Conservation (phyloP, 1,284 basidiomycete species). For the Phellopilus nigrolimitatus region DNA sequence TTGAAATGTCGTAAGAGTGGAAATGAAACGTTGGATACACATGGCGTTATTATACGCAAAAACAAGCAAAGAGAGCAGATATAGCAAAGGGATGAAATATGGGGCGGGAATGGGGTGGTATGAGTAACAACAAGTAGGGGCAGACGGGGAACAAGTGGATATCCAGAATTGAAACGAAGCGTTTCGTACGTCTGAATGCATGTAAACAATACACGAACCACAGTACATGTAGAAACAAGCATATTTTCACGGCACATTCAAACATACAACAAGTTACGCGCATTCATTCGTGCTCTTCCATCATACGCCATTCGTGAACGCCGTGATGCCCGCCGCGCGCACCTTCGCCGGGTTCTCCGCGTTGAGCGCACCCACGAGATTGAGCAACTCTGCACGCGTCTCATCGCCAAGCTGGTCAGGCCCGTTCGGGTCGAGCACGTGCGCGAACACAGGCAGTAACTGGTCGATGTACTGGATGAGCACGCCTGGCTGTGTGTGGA, state of each 20-base stretch:
- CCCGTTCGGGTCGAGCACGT: conserved; percentile 74
- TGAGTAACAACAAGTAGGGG: neutral
- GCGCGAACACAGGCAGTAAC: conserved; percentile 78
- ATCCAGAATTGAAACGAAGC: neutral
- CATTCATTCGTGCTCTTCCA: neutral
- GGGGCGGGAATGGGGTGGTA: no score
- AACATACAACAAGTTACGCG: neutral
- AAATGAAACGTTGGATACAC: no score
- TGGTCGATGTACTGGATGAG: conserved; percentile 79
- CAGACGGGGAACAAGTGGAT: neutral
- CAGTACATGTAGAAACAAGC: neutral
- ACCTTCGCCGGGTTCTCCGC: conserved; percentile 70
- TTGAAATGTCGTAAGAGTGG: neutral
- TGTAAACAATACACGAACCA: neutral
- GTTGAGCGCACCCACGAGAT: conserved; percentile 74
- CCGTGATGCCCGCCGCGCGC: conserved; percentile 64
- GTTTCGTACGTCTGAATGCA: neutral
- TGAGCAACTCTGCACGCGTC: conserved; percentile 68
- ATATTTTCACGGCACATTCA: neutral
- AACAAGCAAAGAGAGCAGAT: no score
- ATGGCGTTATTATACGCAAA: neutral
- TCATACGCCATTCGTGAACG: conserved; percentile 43
- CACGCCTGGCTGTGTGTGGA: conserved; percentile 68
- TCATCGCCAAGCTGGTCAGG: conserved; percentile 78
- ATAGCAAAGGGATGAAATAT: neutral